Conservation (phyloP, 371 early-diverging fungal genomes). For the Amoeboaphelidium protococcarum region DNA sequence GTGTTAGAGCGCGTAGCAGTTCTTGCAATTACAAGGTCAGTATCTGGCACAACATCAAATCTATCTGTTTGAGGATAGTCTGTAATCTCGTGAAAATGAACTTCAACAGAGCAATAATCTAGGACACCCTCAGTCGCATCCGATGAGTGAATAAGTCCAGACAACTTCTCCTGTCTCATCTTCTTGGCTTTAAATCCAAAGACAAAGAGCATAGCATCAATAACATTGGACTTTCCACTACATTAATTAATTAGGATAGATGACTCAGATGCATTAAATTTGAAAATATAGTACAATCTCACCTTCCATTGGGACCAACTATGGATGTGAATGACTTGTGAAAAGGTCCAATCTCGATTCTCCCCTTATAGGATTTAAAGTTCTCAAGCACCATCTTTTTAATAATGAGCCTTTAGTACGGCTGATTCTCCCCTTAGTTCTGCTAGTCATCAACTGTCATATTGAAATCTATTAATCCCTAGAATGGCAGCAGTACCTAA, state of each 20-base stretch:
- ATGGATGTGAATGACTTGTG: conserved; percentile 62
- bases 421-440: too few relatives aligned
- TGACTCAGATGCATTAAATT: conserved; percentile 68
- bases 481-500: too few relatives aligned
- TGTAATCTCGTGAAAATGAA: conserved; percentile 75
- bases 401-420: conserved; percentile 76
- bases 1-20: conserved; percentile 39
- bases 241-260: conserved; percentile 93
- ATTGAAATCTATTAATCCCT: too few relatives aligned
- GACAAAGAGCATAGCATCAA: conserved; percentile 96
- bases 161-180: conserved; percentile 88
- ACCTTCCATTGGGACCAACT: conserved; percentile 99
- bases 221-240: conserved; percentile 98
- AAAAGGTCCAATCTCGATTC: conserved; percentile 85
- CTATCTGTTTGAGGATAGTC: conserved; percentile 28
- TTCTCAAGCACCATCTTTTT: conserved; percentile 69
- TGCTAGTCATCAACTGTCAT: too few relatives aligned
- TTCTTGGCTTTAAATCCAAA: conserved; percentile 98
- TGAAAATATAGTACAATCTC: too few relatives aligned
- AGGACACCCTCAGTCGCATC: conserved; percentile 36
- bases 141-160: conserved; percentile 91
- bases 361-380: conserved; percentile 89
- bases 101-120: conserved; percentile 59
- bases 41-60: conserved; percentile 31
- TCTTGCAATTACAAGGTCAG: conserved; percentile 49